Evolutionary conservation across 2,329 filamentous ascomycete species (phyloP).

Genomic region (Verticillium nubilum): DNA sequence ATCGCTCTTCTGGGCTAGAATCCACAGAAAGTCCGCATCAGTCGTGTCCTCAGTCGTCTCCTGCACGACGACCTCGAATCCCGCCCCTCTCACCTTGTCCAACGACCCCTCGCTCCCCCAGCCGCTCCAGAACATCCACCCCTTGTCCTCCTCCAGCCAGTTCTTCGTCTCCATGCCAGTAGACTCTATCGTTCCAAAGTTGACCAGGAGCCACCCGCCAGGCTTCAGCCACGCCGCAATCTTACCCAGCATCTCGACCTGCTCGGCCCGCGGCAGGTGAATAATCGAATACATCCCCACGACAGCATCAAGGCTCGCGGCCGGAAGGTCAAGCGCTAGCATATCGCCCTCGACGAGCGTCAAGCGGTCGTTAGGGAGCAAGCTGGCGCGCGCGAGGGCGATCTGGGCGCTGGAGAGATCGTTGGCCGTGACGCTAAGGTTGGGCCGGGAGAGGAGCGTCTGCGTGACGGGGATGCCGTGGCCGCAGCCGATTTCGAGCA

Average conservation of each 20-base stretch:
- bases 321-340: constrained; percentile 24
- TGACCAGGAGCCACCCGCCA: constrained; percentile 43
- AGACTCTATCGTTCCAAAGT: constrained; percentile 29
- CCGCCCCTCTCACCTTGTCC: constrained; percentile 20
- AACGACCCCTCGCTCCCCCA: constrained; percentile 28
- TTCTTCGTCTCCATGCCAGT: constrained; percentile 22
- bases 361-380: constrained; percentile 12
- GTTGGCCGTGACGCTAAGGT: constrained; percentile 27
- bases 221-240: constrained; percentile 44
- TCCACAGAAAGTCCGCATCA: constrained; percentile 31
- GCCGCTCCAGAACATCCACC: constrained; percentile 39
- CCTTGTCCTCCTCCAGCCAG: constrained; percentile 31
- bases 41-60: constrained; percentile 24
- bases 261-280: constrained; percentile 47
- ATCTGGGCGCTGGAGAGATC: constrained; percentile 36
- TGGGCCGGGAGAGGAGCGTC: constrained; percentile 22
- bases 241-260: constrained; percentile 36
- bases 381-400: constrained; percentile 14
- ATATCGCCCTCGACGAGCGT: constrained; percentile 31
- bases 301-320: constrained; percentile 38
- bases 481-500: constrained; percentile 38
- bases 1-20: constrained; percentile 26
- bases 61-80: constrained; percentile 24
- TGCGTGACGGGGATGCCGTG: constrained; percentile 29
- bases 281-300: constrained; percentile 49